These are phyloP conservation scores for Trichoderma atroviride DNA, from an alignment of 2,329 filamentous ascomycete species.

Conservation along the genomic window DNA sequence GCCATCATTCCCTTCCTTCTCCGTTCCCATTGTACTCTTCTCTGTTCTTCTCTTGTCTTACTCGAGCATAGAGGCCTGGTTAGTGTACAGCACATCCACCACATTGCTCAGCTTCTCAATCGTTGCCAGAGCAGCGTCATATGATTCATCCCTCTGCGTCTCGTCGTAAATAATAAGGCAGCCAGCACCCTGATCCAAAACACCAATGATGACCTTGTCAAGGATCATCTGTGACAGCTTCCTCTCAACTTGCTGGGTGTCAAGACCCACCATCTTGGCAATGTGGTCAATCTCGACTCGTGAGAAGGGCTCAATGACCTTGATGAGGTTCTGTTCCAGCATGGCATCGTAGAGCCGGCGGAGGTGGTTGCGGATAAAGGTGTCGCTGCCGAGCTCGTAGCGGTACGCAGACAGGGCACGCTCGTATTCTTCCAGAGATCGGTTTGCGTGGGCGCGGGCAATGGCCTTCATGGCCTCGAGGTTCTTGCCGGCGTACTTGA, in stretches of 20 bases:
- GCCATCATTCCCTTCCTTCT: slow-evolving; percentile 1
- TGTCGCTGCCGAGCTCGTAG: slow-evolving; percentile 89
- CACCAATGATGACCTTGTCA: slow-evolving; percentile 97
- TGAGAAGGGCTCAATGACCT: slow-evolving; percentile 98
- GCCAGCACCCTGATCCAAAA: slow-evolving; percentile 94
- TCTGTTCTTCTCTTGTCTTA: slow-evolving; percentile 47
- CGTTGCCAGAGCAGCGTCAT: slow-evolving; percentile 90
- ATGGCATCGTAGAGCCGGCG: slow-evolving; percentile 96
- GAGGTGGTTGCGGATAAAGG: slow-evolving; percentile 96
- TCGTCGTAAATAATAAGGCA: slow-evolving; percentile 98
- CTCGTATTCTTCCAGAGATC: slow-evolving; percentile 96
- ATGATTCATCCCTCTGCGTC: slow-evolving; percentile 87
- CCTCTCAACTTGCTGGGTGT: slow-evolving; percentile 94
- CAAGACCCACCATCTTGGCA: slow-evolving; percentile 94
- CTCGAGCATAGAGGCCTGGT: slow-evolving; percentile 94
- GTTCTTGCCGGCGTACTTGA: slow-evolving; percentile 93
- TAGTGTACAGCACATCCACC: slow-evolving; percentile 95
- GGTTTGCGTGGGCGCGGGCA: slow-evolving; percentile 90
- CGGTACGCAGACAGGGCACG: slow-evolving; percentile 86
- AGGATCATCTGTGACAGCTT: slow-evolving; percentile 99
- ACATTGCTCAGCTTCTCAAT: slow-evolving; percentile 97
- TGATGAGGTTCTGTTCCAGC: slow-evolving; percentile 99
- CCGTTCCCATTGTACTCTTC: slow-evolving; percentile 25
- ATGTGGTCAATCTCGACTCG: slow-evolving; percentile 96
- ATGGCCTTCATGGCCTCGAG: slow-evolving; percentile 99